Base-by-base conservation (phyloP, 225 moss, liverwort and hornwort species). In the Pseudoscleropodium purum region DNA sequence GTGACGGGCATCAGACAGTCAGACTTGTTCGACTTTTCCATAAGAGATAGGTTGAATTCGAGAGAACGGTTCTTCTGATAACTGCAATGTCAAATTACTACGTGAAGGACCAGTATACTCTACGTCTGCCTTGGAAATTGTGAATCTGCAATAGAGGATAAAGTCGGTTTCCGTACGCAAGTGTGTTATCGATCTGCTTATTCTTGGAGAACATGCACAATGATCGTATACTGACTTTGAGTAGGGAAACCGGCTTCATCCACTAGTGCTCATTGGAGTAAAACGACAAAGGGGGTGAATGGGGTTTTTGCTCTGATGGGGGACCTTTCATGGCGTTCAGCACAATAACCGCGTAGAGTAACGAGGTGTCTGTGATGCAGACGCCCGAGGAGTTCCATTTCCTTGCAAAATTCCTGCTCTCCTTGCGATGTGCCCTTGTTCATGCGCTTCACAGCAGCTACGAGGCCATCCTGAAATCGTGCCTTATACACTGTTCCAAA, bases 401-500 rank as follows among this genome's bases (percentile, higher is more conserved):
- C 96, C 62, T 78, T 94, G 91, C 89, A 90, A 89, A 92, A 94
- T 51, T 83, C 94, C 64, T 80, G 86, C 91, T 93, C 92, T 85
- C 90, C 91, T 90, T 81, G 96, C 83, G 86, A 83, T 49, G 91
- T 86, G 79, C 84, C 83, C 69, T 89, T 90, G 83, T 91, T 96
- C 92, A 95, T 92, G 86, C 95, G 92, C 90, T 96, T 96, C 84
- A 96, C 95, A 51, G 94, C 96, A 79, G 94, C 95, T 41, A 91
- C 88, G n/a, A 95, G 92, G 67, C 95, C 94, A 91, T 96, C 93
- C 45, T 93, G 91, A 88, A 96, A 96, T 70, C 91, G 88, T n/a
- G 95, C 96, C 79, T 93, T 96, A 72, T 95, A 96, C 52, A 96
- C 96, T 34, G 95, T 95, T 72, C 96, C 95, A 85, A 95, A 95